Conservation (phyloP, 2,329 filamentous ascomycete genomes). For the Microcyclosporella mali region DNA sequence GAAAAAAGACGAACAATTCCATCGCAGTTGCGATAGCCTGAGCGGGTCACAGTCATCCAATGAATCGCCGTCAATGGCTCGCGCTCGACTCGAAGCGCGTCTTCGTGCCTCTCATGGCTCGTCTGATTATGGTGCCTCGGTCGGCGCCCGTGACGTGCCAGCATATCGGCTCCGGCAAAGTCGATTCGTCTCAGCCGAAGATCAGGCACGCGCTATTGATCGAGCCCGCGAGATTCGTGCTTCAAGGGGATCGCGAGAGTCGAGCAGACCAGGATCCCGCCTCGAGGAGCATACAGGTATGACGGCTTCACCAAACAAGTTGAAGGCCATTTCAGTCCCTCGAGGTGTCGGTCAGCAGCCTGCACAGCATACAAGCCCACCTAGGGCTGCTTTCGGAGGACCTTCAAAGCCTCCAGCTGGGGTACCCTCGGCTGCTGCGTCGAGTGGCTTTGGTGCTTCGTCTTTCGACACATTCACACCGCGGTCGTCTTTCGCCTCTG, state of each 20-base stretch:
- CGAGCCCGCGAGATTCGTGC: constrained; percentile 26
- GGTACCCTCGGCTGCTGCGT: too few species aligned
- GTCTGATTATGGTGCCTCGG: not conserved
- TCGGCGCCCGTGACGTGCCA: constrained; percentile 23
- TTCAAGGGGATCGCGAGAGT: constrained; percentile 6
- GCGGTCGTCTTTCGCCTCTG: not conserved
- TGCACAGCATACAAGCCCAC: not conserved
- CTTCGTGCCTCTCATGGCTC: constrained; percentile 19
- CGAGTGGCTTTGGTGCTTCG: not conserved
- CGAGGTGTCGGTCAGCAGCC: constrained; percentile 9
- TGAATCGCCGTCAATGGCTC: constrained; percentile 29
- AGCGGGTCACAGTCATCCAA: constrained; percentile 23
- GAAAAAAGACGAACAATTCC: constrained; percentile 17
- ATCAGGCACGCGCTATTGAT: constrained; percentile 31
- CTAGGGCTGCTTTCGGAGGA: not conserved
- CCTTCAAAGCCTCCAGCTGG: too few species aligned
- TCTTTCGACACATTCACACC: not conserved
- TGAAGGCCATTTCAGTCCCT: constrained; percentile 1
- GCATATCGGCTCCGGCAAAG: constrained; percentile 33
- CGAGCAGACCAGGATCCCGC: constrained; percentile 17
- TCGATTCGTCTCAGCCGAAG: constrained; percentile 32
- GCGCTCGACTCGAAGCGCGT: constrained; percentile 29
- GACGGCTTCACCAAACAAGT: too few species aligned
- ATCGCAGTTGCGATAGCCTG: constrained; percentile 18
- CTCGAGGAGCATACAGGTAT: not conserved